Evolutionary conservation across 108 stramenopile species (phyloP).

Genomic region (Parmales sp.): DNA sequence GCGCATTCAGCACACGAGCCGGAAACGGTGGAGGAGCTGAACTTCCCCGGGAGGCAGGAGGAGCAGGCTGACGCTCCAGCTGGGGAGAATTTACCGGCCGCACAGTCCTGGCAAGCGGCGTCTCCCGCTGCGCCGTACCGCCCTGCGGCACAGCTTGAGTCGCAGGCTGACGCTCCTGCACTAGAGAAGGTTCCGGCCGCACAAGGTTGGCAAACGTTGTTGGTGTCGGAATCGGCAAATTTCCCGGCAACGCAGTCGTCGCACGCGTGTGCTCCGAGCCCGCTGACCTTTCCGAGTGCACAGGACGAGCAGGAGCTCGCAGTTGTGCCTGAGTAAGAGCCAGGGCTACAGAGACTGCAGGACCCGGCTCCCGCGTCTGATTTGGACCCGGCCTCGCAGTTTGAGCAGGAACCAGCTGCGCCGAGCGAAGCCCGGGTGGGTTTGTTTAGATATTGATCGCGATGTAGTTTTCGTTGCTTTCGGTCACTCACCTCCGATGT

Average conservation of each 20-base stretch:
- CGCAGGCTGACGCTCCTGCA: not conserved
- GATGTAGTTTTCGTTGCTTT: too few relatives aligned
- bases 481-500: too few relatives aligned
- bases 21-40: not conserved
- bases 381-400: too few relatives aligned
- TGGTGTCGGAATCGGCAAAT: not conserved
- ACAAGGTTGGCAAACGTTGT: not conserved
- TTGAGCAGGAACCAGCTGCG: too few relatives aligned
- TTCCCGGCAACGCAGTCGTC: not conserved
- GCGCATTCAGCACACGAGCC: not conserved
- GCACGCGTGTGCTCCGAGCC: too few relatives aligned
- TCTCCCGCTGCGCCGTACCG: not conserved
- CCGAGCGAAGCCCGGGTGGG: too few relatives aligned
- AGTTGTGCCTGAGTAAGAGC: too few relatives aligned
- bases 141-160: not conserved
- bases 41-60: not conserved
- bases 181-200: not conserved
- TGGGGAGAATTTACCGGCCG: not conserved
- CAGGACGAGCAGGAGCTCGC: too few relatives aligned
- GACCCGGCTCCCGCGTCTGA: too few relatives aligned
- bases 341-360: too few relatives aligned
- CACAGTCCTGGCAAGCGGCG: not conserved
- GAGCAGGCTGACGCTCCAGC: not conserved
- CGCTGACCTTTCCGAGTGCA: too few relatives aligned
- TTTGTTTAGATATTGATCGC: too few relatives aligned